phyloP scores from a whole-genome alignment of 352 stramenopile genomes.

The Phytophthora pistaciae region DNA sequence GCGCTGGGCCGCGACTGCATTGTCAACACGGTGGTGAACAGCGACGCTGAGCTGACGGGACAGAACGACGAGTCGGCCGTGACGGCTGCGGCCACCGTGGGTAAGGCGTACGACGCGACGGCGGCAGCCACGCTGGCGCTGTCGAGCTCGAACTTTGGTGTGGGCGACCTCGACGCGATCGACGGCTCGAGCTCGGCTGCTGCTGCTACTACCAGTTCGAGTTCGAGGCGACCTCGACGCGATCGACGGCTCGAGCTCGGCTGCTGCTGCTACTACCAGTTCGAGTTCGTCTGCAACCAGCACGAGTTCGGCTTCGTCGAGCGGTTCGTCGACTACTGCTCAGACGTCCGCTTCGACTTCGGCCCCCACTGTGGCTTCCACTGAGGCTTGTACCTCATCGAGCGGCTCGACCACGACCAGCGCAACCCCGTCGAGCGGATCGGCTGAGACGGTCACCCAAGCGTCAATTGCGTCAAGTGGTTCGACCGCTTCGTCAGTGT shows the following conservation, averaged over 20 bases:
- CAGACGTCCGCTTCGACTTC: constrained; percentile 2
- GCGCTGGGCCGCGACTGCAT: constrained; percentile 26
- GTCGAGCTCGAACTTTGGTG: constrained; percentile 35
- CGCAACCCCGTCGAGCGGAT: too few relatives aligned
- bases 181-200: neutral
- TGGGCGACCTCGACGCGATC: constrained; percentile 29
- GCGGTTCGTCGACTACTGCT: neutral
- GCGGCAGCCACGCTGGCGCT: constrained; percentile 23
- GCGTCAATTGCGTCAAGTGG: too few relatives aligned
- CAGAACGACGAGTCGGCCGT: constrained; percentile 30
- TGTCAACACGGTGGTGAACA: constrained; percentile 32
- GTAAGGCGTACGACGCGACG: constrained; percentile 24
- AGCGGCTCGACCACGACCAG: neutral
- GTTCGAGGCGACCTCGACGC: constrained; percentile 21
- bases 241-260: neutral
- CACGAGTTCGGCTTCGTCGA: constrained; percentile 16
- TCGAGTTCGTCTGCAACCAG: neutral
- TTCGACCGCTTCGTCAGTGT: too few relatives aligned
- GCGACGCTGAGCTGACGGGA: constrained; percentile 24
- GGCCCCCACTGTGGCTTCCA: neutral
- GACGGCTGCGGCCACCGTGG: constrained; percentile 19
- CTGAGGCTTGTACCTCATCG: neutral
- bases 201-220: too few relatives aligned
- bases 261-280: too few relatives aligned
- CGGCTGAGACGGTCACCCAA: too few relatives aligned